These are phyloP conservation scores for Diaporthe nobilis DNA, from an alignment of 2,329 filamentous ascomycete genomes.

Conservation along the genomic window DNA sequence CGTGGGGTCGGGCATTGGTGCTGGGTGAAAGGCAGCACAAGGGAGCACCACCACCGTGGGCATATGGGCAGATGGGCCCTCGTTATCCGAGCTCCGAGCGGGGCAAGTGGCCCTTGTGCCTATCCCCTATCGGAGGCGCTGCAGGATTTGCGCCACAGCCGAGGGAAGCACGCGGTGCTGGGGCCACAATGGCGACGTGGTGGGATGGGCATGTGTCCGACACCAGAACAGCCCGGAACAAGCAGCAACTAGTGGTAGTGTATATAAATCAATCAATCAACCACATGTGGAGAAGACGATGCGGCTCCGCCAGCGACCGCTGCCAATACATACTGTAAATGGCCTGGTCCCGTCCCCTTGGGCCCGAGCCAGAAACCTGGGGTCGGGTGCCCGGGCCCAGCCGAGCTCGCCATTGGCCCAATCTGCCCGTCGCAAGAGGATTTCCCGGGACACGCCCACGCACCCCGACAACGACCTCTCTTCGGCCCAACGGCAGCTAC, in stretches of 20 bases:
- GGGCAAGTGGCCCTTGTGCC: constrained; percentile 28
- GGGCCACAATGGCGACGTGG: not conserved
- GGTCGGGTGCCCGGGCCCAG: constrained; percentile 31
- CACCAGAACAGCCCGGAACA: too few relatives aligned
- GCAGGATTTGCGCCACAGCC: constrained; percentile 7
- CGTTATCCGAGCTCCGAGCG: constrained; percentile 39
- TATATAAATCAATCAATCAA: not conserved
- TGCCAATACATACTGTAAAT: not conserved
- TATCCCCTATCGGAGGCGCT: constrained; percentile 27
- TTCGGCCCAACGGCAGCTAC: constrained; percentile 24
- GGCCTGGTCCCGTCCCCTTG: constrained; percentile 24
- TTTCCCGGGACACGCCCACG: constrained; percentile 38
- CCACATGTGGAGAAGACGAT: constrained; percentile 38
- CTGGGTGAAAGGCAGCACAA: constrained; percentile 30
- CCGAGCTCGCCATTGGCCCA: constrained; percentile 32
- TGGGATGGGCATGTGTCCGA: not conserved
- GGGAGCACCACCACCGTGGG: not conserved
- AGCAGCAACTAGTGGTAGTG: not conserved
- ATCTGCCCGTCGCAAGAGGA: constrained; percentile 38
- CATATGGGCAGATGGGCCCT: constrained; percentile 18
- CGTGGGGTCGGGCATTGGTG: constrained; percentile 39
- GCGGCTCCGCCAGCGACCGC: constrained; percentile 40
- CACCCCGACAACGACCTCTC: not conserved
- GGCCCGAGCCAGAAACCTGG: constrained; percentile 30
- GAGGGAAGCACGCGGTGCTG: not conserved